Conservation (phyloP, 1,139 yeast genomes). For the Magnusiomyces magnusii region DNA sequence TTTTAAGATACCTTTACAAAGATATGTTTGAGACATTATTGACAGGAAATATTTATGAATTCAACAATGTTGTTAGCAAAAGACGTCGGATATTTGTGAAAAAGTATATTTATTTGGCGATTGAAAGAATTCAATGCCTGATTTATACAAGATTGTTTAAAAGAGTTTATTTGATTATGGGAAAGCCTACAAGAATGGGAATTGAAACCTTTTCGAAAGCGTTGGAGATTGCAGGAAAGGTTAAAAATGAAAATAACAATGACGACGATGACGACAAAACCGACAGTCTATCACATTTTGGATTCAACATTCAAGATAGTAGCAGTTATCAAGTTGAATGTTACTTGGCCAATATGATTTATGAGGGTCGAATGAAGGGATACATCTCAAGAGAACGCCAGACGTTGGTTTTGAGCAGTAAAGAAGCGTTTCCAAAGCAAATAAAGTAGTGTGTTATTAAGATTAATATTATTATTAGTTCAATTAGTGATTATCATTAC, state of each 20-base stretch:
- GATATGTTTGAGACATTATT: slow-evolving; percentile 45
- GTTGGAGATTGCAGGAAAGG: slow-evolving; percentile 32
- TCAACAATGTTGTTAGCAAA: slow-evolving; percentile 39
- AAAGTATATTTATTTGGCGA: slow-evolving; percentile 55
- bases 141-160: slow-evolving; percentile 50
- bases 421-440: slow-evolving; percentile 56
- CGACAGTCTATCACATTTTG: background rate
- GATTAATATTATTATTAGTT: too few relatives aligned
- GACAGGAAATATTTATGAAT: slow-evolving; percentile 49
- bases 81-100: slow-evolving; percentile 48
- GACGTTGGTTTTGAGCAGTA: slow-evolving; percentile 70
- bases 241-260: background rate
- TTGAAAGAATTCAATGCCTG: slow-evolving; percentile 46
- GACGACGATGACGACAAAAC: background rate
- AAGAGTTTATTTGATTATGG: slow-evolving; percentile 37
- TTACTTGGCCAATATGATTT: slow-evolving; percentile 58
- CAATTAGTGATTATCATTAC: too few relatives aligned
- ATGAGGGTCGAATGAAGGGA: slow-evolving; percentile 62
- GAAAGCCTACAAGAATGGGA: slow-evolving; percentile 40
- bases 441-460: too few relatives aligned
- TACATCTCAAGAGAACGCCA: slow-evolving; percentile 71
- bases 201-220: slow-evolving; percentile 44
- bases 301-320: slow-evolving; percentile 1
- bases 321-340: slow-evolving; percentile 58
- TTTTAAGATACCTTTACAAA: slow-evolving; percentile 40